phyloP scores from a whole-genome alignment of 2,329 filamentous ascomycete genomes.

The Fusarium sp. region DNA sequence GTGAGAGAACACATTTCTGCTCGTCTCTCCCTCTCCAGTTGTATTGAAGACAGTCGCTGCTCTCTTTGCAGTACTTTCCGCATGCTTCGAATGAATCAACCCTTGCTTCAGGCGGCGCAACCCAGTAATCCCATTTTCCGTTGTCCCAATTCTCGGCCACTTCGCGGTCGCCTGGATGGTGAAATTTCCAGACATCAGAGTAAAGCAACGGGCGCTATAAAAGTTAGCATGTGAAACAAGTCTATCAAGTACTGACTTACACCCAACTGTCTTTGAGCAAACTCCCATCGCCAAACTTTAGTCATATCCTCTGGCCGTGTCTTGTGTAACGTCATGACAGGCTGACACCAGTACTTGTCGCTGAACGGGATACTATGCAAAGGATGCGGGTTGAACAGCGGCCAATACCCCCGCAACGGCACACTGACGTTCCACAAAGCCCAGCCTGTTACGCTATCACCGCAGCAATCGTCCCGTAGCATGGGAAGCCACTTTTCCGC shows the following conservation, averaged over 20 bases:
- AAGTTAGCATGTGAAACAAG: conserved; percentile 26
- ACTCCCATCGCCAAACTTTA: conserved; percentile 61
- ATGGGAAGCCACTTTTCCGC: conserved; percentile 56
- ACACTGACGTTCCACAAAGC: conserved; percentile 59
- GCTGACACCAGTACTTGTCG: conserved; percentile 63
- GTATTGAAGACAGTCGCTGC: conserved; percentile 47
- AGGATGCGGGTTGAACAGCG: conserved; percentile 63
- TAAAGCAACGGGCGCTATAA: conserved; percentile 52
- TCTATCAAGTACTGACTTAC: conserved; percentile 42
- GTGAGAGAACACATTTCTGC: conserved; percentile 46
- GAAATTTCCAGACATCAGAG: conserved; percentile 53
- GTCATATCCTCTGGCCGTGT: conserved; percentile 60
- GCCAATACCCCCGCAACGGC: conserved; percentile 60
- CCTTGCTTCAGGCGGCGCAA: conserved; percentile 41
- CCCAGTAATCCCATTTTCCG: conserved; percentile 49
- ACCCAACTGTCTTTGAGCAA: conserved; percentile 47
- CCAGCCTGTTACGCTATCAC: conserved; percentile 64
- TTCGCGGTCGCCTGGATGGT: conserved; percentile 48
- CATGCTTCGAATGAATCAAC: conserved; percentile 47
- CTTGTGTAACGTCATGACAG: conserved; percentile 63
- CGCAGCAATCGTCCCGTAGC: conserved; percentile 62
- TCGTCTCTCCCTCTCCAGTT: conserved; percentile 51
- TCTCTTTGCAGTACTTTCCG: conserved; percentile 44
- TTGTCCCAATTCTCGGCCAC: conserved; percentile 49
- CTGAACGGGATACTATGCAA: conserved; percentile 62